phyloP scores from a whole-genome alignment of 352 stramenopile genomes.

The Phytopythium litorale region DNA sequence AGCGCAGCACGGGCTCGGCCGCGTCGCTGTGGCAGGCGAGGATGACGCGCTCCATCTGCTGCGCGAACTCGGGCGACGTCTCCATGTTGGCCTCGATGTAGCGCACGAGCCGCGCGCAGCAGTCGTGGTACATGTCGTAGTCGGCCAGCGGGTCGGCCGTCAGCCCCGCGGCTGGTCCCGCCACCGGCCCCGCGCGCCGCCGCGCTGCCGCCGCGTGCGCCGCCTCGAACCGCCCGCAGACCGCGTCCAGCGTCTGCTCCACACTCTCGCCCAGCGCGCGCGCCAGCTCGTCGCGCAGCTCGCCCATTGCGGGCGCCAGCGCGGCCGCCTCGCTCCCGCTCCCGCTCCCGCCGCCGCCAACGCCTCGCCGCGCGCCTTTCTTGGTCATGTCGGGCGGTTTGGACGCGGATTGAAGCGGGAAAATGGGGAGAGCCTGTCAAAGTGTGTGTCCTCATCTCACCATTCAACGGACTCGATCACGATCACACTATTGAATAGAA shows the following conservation, averaged over 20 bases:
- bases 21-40: constrained; percentile 60
- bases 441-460: too few species aligned
- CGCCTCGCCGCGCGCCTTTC: constrained; percentile 6
- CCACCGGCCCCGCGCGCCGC: too few species aligned
- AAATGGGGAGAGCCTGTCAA: too few species aligned
- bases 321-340: constrained; percentile 1
- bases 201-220: not conserved
- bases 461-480: too few species aligned
- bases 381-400: constrained; percentile 3
- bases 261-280: constrained; percentile 42
- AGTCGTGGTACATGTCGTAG: constrained; percentile 58
- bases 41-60: constrained; percentile 72
- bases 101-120: constrained; percentile 50
- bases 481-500: too few species aligned
- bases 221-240: constrained; percentile 41
- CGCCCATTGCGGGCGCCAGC: constrained; percentile 14
- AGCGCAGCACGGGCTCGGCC: constrained; percentile 40
- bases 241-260: constrained; percentile 41
- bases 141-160: constrained; percentile 16
- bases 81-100: constrained; percentile 69
- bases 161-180: not conserved
- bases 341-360: constrained; percentile 6
- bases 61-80: constrained; percentile 44
- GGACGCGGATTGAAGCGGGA: not conserved
- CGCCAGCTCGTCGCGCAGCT: constrained; percentile 32